Evolutionary conservation across 768 basidiomycete genomes (phyloP), one percentile per base, ranked within the genome.

Genomic region (Tremella yokohamensis): DNA sequence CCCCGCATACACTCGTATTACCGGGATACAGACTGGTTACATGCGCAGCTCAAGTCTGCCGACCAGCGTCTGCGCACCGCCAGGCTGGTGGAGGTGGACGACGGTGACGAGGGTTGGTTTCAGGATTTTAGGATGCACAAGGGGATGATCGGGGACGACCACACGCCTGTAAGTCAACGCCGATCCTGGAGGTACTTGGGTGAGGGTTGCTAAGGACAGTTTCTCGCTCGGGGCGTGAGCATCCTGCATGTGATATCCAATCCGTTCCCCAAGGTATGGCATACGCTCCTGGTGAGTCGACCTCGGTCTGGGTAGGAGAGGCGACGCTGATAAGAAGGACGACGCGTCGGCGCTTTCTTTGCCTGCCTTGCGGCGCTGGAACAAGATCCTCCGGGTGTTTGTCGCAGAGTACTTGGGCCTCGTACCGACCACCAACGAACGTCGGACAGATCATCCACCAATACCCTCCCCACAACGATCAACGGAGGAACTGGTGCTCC

Each of bases 251-350:
- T 98, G 47, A 98, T 98, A 54, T 78, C 93, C 1, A 83, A 84
- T 48, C 91, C 89, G 1, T 99, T 98, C 76, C 96, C 96, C 2
- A 58, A 40, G 1, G 90, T 94, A 15, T 97, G 92, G 93, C 92
- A 97, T 75, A 85, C 83, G 8, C 70, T 89, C 37, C 73, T 70
- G 56, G 94, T 90, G 70, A 68, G 83, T 78, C 15, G 8, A n/a
- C 45, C 3, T 26, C 40, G 8, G 7, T 29, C 4, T 49, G 8
- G 8, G 25, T 20, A 9, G 6, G 48, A 34, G 29, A 37, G 20
- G 29, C 38, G 7, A 26, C 8, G 40, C 29, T 42, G 20, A 57
- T 18, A 12, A 3, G 11, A 13, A 96, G 92, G 96, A 99, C 75
- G 89, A 97, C 76, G 90, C 86, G 8, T 82, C 85, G 19, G 90